Evolutionary conservation across 1,139 yeast species (phyloP).

Genomic region (Casaregolazyma suthepensis): DNA sequence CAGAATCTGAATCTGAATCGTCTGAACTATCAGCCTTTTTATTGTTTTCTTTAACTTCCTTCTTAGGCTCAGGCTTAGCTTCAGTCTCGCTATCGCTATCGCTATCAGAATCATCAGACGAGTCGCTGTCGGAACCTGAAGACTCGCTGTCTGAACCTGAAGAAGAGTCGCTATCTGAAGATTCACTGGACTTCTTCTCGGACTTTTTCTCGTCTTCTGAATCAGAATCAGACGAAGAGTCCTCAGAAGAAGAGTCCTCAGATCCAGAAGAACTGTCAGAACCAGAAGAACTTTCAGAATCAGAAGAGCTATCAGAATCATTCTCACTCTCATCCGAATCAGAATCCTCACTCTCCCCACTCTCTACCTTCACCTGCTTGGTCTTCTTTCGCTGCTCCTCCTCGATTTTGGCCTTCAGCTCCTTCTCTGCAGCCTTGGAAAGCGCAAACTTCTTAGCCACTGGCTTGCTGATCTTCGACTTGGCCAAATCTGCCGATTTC

Average conservation of each 20-base stretch:
- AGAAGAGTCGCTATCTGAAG: constrained; percentile 22
- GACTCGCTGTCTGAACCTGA: constrained; percentile 18
- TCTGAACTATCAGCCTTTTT: constrained; percentile 26
- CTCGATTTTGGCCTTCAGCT: constrained; percentile 18
- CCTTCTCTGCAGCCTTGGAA: constrained; percentile 25
- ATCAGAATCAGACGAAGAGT: constrained; percentile 20
- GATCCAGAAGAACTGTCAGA: constrained; percentile 24
- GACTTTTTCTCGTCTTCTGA: constrained; percentile 17
- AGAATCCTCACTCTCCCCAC: constrained; percentile 22
- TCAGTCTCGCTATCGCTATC: constrained; percentile 31
- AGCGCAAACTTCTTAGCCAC: constrained; percentile 27
- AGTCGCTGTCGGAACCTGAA: constrained; percentile 24
- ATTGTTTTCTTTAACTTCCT: constrained; percentile 20
- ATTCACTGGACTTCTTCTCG: constrained; percentile 15
- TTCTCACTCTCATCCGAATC: constrained; percentile 23
- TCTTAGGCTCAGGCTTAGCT: constrained; percentile 30
- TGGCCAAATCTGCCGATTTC: constrained; percentile 19
- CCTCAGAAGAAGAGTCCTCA: constrained; percentile 18
- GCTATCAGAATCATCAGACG: constrained; percentile 31
- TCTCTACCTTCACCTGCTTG: constrained; percentile 25
- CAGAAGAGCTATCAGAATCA: constrained; percentile 13
- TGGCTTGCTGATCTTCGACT: constrained; percentile 26
- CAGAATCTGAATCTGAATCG: constrained; percentile 26
- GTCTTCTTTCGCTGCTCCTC: constrained; percentile 24
- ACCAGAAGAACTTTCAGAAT: constrained; percentile 26